A percentile compares a stretch with the other conserved stretches of the same genome.
Conservation (phyloP, 352 stramenopile genomes). For the Globisporangium echinulatum region DNA sequence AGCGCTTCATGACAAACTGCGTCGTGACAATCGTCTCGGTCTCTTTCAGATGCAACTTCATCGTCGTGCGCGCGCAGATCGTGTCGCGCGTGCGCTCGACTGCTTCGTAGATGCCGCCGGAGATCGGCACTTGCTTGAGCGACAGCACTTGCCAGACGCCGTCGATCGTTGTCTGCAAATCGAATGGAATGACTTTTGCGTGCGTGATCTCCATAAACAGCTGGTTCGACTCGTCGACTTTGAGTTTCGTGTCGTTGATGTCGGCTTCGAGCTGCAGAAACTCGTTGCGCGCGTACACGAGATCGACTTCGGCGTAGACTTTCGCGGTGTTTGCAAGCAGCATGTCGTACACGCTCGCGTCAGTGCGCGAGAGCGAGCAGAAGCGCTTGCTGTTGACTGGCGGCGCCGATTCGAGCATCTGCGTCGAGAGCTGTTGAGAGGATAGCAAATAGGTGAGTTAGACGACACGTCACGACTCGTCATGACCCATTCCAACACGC, state of each 20-base stretch:
- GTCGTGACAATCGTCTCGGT: constrained; percentile 17
- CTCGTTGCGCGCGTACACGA: constrained; percentile 10
- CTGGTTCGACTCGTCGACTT: constrained; percentile 12
- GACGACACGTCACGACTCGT: too few species aligned
- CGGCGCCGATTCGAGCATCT: constrained; percentile 9
- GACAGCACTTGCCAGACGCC: constrained; percentile 11
- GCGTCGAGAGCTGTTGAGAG: constrained; percentile 7
- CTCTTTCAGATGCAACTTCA: constrained; percentile 13
- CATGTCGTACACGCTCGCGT: constrained; percentile 13
- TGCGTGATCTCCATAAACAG: constrained; percentile 14
- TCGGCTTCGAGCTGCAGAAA: constrained; percentile 11
- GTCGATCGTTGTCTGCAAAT: constrained; percentile 7
- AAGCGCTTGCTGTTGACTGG: constrained; percentile 11
- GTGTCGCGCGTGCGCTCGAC: constrained; percentile 19
- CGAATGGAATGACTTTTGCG: constrained; percentile 13
- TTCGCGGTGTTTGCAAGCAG: constrained; percentile 7
- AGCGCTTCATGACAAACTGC: constrained; percentile 21
- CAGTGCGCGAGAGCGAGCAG: constrained; percentile 7
- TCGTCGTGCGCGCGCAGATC: constrained; percentile 15
- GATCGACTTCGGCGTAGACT: constrained; percentile 11
- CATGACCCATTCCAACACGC: too few species aligned
- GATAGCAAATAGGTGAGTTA: not conserved
- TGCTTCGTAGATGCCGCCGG: constrained; percentile 13
- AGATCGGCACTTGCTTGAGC: constrained; percentile 9
- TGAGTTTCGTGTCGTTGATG: constrained; percentile 11